Evolutionary conservation across 2,329 filamentous ascomycete genomes (phyloP), one percentile per base, ranked within the genome.

Genomic region (Aureobasidium mangrovei): DNA sequence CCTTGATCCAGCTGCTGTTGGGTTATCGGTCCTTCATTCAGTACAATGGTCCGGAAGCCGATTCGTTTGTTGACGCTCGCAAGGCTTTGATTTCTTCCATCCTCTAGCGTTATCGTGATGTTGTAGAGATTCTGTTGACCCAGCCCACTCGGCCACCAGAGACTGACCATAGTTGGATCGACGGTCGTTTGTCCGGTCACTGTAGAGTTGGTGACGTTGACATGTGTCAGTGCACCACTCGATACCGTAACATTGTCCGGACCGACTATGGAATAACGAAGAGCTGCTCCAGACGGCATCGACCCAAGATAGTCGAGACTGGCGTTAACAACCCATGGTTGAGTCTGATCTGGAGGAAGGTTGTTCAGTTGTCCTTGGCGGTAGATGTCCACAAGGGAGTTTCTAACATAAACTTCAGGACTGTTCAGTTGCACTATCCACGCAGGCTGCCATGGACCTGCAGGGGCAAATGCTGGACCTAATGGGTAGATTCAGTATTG

Each of bases 121-220:
- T 78, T 73, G 61, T 85, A 84, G 1, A 84, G 68, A 10, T 69
- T 76, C 62, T 84, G 81, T 3, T 70, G 56, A 1, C 81, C 81
- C 58, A 83, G 69, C 0, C 77, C 77, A 6, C 62, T 69, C 0
- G 81, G 81, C 81, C 81, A 84, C 81, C 81, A 84, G 3, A 83
- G 67, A 7, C 79, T 74, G 4, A 79, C 77, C 0, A 65, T 60
- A 4, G 71, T 61, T 1, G 65, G 65, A 8, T 72, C 66, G 3
- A 83, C 64, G 0, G 68, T 65, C 0, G 71, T 70, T 28, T 63
- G 69, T 2, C 80, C 80, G 1, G 74, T 78, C 52, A 83, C 74
- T 0, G 73, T 71, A 32, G 70, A 65, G 1, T 66, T 67, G 2
- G 69, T 68, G 9, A 67, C 65, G 7, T 66, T 71, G 9, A 79